Evolutionary conservation across 208 protist genomes (phyloP).

Genomic region (Angomonas ambiguus): DNA sequence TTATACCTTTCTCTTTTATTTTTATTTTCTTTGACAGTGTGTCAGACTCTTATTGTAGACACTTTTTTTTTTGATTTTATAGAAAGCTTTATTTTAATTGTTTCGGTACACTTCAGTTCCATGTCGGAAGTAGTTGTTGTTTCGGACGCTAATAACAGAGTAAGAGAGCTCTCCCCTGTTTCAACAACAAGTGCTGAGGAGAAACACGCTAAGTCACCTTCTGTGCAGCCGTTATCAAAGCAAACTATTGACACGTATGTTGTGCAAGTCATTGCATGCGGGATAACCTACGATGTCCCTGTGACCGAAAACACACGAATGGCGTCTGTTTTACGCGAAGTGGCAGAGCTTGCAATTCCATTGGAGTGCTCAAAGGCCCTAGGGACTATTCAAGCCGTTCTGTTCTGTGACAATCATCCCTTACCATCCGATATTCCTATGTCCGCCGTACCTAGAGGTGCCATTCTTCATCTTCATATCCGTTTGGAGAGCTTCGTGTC

Average conservation of each 20-base stretch:
- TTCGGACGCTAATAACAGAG: too few relatives aligned
- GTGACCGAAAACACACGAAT: neutral
- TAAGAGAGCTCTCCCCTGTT: too few relatives aligned
- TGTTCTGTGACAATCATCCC: neutral
- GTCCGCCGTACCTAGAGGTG: neutral
- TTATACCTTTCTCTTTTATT: neutral
- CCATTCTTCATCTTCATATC: neutral
- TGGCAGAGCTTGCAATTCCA: conserved; percentile 2
- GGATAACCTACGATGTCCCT: neutral
- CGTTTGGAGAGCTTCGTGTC: neutral
- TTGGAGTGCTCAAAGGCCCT: neutral
- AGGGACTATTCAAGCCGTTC: neutral
- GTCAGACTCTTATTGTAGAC: neutral
- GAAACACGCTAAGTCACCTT: neutral
- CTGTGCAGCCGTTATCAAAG: neutral
- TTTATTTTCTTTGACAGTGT: neutral
- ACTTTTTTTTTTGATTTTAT: neutral
- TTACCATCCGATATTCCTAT: neutral
- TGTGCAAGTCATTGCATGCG: neutral
- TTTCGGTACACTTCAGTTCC: too few relatives aligned
- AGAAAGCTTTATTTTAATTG: neutral
- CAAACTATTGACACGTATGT: neutral
- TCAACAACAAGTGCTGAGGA: neutral
- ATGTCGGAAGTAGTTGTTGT: too few relatives aligned
- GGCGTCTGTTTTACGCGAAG: conserved; percentile 4